These are phyloP conservation scores for Xylaria sp. DNA, from an alignment of 2,329 filamentous ascomycete species.

Conservation along the genomic window DNA sequence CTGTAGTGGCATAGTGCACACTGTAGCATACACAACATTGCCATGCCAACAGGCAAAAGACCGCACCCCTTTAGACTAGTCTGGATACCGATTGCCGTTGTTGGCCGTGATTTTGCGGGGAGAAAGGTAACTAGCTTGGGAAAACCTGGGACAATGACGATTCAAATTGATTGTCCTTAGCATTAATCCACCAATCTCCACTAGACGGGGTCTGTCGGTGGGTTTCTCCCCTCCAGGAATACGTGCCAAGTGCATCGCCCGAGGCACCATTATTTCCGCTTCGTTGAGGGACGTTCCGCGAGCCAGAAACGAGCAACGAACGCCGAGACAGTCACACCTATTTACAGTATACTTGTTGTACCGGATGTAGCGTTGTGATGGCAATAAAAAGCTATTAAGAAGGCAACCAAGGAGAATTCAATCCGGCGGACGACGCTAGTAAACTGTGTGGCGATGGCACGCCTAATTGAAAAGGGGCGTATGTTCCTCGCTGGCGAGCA, in stretches of 20 bases:
- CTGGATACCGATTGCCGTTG: neutral
- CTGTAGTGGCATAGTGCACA: no score
- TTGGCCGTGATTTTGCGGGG: neutral
- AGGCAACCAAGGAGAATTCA: slow-evolving; percentile 12
- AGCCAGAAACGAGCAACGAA: slow-evolving; percentile 9
- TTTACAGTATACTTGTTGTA: no score
- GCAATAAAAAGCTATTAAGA: neutral
- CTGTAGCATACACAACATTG: no score
- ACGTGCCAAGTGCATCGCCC: neutral
- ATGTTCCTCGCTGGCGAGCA: neutral
- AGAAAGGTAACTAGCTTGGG: neutral
- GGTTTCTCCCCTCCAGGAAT: neutral
- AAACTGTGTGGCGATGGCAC: neutral
- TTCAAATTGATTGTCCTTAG: neutral
- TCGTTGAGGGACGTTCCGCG: slow-evolving; percentile 16
- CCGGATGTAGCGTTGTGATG: neutral
- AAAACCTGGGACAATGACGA: neutral
- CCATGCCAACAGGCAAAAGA: neutral
- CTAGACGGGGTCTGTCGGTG: neutral
- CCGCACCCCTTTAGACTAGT: neutral
- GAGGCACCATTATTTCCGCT: no score
- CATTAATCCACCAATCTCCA: slow-evolving; percentile 28
- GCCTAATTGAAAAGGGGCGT: slow-evolving; percentile 11
- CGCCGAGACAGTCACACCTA: neutral
- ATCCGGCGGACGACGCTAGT: slow-evolving; percentile 1